phyloP scores from a whole-genome alignment of 225 moss, liverwort and hornwort species.

The Lunularia cruciata region DNA sequence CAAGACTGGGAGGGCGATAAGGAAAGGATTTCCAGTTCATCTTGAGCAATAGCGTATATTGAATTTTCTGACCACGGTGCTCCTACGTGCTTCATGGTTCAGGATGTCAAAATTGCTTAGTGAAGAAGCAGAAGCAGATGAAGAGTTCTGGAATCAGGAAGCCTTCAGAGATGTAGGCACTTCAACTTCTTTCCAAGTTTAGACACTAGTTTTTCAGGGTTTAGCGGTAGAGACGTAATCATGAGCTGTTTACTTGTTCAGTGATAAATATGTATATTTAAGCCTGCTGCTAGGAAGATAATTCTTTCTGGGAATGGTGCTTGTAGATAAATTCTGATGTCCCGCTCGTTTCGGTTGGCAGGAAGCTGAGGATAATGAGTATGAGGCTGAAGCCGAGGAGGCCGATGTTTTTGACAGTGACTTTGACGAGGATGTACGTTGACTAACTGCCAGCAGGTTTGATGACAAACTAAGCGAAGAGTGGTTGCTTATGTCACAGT shows the following conservation, averaged over 20 bases:
- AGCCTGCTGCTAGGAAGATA: no score
- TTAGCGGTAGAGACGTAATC: no score
- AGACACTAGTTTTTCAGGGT: no score
- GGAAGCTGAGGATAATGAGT: conserved; percentile 82
- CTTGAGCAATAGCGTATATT: no score
- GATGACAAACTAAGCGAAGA: conserved; percentile 35
- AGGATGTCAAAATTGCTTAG: conserved; percentile 80
- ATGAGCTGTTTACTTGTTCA: no score
- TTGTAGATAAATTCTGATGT: not conserved
- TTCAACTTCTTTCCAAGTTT: no score
- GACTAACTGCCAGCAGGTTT: conserved; percentile 22
- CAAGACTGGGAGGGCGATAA: not conserved
- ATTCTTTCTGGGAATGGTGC: not conserved
- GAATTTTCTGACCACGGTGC: no score
- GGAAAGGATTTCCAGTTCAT: not conserved
- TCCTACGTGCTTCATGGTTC: not conserved
- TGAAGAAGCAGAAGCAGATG: conserved; percentile 93
- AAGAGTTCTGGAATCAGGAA: conserved; percentile 96
- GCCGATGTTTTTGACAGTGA: conserved; percentile 95
- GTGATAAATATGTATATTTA: no score
- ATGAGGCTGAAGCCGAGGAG: conserved; percentile 75
- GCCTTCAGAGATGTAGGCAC: conserved; percentile 81
- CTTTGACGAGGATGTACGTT: conserved; percentile 79
- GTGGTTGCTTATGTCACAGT: not conserved
- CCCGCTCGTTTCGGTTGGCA: conserved; percentile 11